Evolutionary conservation across 495 filamentous ascomycete species (phyloP), one percentile per base, ranked within the genome.

Genomic region (Cercophora scortea): DNA sequence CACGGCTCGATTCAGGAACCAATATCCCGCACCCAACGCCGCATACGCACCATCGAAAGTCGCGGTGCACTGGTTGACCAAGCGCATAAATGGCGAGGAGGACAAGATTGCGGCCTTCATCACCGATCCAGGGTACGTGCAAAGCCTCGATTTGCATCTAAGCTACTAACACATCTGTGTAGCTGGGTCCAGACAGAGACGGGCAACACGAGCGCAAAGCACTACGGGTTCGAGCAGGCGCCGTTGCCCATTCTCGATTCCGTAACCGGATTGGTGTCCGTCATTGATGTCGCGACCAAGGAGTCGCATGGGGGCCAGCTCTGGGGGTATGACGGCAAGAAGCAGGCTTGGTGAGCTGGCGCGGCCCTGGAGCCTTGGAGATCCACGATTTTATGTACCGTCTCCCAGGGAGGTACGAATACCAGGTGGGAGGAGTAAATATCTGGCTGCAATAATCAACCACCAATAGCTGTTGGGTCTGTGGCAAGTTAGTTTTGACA

Each of bases 141-240:
- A 44, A 44, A 17, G 42, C 42, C 12, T 12, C 42, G 9, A n/a
- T n/a, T n/a, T 19, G 15, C 16, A 61, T 70, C 53, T 79, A 35
- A 63, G 59, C 6, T 59, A 77, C 2, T 61, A 63, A 15, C 51
- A 51, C 0, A 61, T 64, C 32, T 53, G 60, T 16, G 13, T 65
- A 61, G 73, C 34, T 77, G 54, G 54, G 66, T 67, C 6, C 67
- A 70, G 39, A 80, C 75, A 2, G 73, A 77, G 0, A 45, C 78
- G 47, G 76, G 76, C 15, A 72, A 78, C 44, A 49, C 57, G 2
- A 74, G 61, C 0, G 76, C 75, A 13, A 32, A 53, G 11, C 38
- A 12, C 1, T 59, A 70, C 18, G 73, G 75, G 0, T 13, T 69
- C 3, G 64, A 67, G 32, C 47, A 70, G 41, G 73, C 73, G 1